Conservation (phyloP, 2,329 filamentous ascomycete genomes). For the Curvularia hawaiiensis region DNA sequence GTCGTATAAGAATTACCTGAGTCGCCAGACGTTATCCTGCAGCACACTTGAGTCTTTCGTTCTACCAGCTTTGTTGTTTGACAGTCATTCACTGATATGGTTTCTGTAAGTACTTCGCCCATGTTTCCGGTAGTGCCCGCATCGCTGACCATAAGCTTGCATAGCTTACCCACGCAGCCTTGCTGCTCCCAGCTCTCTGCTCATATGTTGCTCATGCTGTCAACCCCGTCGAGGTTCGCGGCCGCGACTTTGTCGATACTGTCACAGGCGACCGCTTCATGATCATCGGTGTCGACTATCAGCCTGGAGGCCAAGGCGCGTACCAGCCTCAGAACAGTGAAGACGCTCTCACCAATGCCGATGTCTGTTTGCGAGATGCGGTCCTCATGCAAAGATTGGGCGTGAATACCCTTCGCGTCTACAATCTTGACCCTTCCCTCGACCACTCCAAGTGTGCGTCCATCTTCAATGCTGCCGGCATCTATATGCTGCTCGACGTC, state of each 20-base stretch:
- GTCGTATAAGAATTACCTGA: conserved; percentile 8
- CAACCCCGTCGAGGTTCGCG: conserved; percentile 61
- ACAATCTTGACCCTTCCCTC: conserved; percentile 64
- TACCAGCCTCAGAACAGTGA: conserved; percentile 56
- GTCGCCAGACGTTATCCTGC: background rate
- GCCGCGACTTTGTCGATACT: conserved; percentile 66
- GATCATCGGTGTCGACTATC: conserved; percentile 65
- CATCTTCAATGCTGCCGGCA: conserved; percentile 69
- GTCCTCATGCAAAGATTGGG: conserved; percentile 67
- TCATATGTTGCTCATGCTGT: conserved; percentile 58
- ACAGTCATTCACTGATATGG: conserved; percentile 16
- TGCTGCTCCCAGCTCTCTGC: conserved; percentile 36
- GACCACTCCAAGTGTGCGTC: conserved; percentile 67
- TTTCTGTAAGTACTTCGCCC: conserved; percentile 10
- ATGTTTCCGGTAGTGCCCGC: conserved; percentile 8
- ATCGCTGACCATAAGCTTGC: conserved; percentile 17
- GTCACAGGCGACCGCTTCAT: conserved; percentile 64
- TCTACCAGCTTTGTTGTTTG: conserved; percentile 4
- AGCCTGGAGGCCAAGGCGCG: conserved; percentile 65
- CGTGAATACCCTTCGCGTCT: conserved; percentile 67
- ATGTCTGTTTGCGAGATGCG: conserved; percentile 65
- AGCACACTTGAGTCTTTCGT: conserved; percentile 3
- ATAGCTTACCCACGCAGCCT: conserved; percentile 37
- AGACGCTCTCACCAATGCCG: conserved; percentile 64
- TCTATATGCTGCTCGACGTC: conserved; percentile 70